Conservation (phyloP, 495 filamentous ascomycete genomes). For the Xylaria sp. region DNA sequence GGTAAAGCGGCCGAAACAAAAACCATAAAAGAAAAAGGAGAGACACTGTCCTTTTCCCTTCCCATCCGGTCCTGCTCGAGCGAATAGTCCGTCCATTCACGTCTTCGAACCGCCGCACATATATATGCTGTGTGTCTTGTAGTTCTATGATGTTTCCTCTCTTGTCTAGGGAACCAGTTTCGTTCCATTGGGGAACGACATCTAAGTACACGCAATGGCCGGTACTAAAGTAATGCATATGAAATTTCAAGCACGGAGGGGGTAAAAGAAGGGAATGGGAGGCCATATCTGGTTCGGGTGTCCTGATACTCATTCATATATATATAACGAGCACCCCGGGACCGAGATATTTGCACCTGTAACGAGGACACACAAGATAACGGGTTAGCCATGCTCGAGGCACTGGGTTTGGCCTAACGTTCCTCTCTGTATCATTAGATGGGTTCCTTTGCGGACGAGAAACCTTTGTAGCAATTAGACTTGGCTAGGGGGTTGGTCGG, state of each 20-base stretch:
- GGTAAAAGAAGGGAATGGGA: not conserved
- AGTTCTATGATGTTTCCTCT: not conserved
- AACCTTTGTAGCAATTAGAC: slow-evolving; percentile 11
- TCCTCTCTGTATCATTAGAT: slow-evolving; percentile 17
- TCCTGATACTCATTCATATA: not conserved
- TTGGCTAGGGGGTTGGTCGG: not conserved
- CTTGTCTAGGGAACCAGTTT: not conserved
- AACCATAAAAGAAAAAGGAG: not conserved
- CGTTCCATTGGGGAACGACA: not conserved
- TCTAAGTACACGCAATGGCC: not conserved
- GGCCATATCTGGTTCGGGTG: not conserved
- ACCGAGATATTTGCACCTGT: not conserved
- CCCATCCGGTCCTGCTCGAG: not conserved
- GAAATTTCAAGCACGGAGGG: not conserved
- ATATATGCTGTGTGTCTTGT: not conserved
- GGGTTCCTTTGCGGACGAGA: not conserved
- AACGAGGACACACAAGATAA: slow-evolving; percentile 2
- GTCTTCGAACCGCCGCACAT: not conserved
- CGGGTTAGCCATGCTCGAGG: not conserved
- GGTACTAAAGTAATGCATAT: not conserved
- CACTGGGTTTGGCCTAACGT: not conserved
- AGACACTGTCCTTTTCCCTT: not conserved
- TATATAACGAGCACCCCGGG: not conserved
- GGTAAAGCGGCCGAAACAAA: slow-evolving; percentile 19
- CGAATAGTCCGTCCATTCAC: not conserved